These are phyloP conservation scores for Ceratocystis destructans DNA, from an alignment of 2,329 filamentous ascomycete species.

Conservation along the genomic window DNA sequence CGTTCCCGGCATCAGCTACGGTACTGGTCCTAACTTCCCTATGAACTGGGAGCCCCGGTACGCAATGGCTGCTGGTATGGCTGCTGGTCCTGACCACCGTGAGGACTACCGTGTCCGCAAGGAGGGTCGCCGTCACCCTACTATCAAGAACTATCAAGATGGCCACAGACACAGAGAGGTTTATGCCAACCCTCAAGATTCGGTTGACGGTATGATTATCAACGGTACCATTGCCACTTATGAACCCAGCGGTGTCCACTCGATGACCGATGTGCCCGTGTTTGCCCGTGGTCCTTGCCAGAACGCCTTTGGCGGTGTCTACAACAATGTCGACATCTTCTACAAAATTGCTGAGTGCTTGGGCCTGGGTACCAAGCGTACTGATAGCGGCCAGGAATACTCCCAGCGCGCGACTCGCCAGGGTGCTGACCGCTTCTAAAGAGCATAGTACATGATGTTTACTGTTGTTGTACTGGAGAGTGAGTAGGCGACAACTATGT, in stretches of 20 bases:
- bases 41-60: conserved; percentile 76
- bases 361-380: conserved; percentile 33
- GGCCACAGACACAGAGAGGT: conserved; percentile 24
- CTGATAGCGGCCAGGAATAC: conserved; percentile 8
- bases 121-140: conserved; percentile 48
- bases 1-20: conserved; percentile 49
- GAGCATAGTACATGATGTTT: background rate
- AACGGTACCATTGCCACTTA: conserved; percentile 59
- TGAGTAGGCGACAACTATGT: background rate
- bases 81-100: conserved; percentile 57
- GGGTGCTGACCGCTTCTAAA: conserved; percentile 17
- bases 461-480: background rate
- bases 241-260: conserved; percentile 58
- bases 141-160: conserved; percentile 33
- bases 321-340: conserved; percentile 58
- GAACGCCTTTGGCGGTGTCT: conserved; percentile 58
- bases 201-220: conserved; percentile 51
- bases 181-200: conserved; percentile 56
- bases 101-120: conserved; percentile 65
- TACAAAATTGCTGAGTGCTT: conserved; percentile 59
- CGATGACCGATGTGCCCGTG: conserved; percentile 63
- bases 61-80: conserved; percentile 59
- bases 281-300: conserved; percentile 70
- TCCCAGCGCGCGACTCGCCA: conserved; percentile 12
- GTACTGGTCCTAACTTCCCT: conserved; percentile 63